Evolutionary conservation across 768 basidiomycete genomes (phyloP), one percentile per base, ranked within the genome.

Genomic region (Crucibulum laeve): DNA sequence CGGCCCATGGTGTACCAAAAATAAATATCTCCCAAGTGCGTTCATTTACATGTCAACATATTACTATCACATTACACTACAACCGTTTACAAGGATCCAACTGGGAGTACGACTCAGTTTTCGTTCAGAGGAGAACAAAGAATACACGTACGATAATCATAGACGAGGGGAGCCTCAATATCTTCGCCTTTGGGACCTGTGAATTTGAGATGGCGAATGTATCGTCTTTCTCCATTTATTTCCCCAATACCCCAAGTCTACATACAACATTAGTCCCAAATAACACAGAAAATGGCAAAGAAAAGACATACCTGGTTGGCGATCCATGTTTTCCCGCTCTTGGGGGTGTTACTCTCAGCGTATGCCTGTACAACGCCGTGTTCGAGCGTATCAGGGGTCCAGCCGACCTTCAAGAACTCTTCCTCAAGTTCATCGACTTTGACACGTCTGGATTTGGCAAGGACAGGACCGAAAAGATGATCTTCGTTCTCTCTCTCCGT

Each of bases 81-180:
- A 11, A 11, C 28, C 2, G 15, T 32, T 42, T 33, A 28, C 6
- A 5, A 19, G 36, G 33, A 19, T 2, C 33, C 42, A 14, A 36
- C 33, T 36, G 18, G 3, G 14, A 32, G 15, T 4, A 32, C n/a
- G n/a, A n/a, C n/a, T n/a, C n/a, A 37, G 21, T 21, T n/a, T n/a
- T 37, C 10, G 18, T 18, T 37, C 8, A 10, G 36, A 30, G 2
- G 36, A 22, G 30, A 38, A 30, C 14, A 32, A 21, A 15, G n/a
- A n/a, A n/a, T n/a, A n/a, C n/a, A 63, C 83, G 60, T 41, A 86
- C 84, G 44, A 49, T 87, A 87, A 53, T 87, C 82, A 47, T 87
- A 89, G 15, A 83, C 68, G 26, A 87, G 56, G 32, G 69, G 74
- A 7, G 69, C 65, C 44, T 76, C 65, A 38, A 87, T 77, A 25